A percentile compares a stretch with the other conserved stretches of the same genome.
Evolutionary conservation across 202 grass and related monocot genomes (phyloP).

Genomic region (Setaria italica): DNA sequence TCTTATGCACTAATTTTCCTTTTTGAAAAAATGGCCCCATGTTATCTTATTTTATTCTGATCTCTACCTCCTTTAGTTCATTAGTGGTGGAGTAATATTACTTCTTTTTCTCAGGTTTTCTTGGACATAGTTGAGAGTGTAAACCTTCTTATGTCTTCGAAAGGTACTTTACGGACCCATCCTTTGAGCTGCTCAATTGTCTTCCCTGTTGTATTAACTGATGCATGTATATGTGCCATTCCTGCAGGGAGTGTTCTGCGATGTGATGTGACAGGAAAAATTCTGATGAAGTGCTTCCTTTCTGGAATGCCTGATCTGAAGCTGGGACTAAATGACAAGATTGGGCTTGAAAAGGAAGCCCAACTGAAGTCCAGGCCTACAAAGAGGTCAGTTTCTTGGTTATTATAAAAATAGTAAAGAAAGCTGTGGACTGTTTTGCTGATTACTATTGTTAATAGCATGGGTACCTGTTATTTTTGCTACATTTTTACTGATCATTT

Average conservation of each 20-base stretch:
- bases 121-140: slow-evolving; percentile 99
- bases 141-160: slow-evolving; percentile 99
- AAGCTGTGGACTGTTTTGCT: neutral
- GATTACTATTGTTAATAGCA: slow-evolving; percentile 34
- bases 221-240: slow-evolving; percentile 1
- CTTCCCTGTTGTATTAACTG: slow-evolving; percentile 32
- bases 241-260: slow-evolving; percentile 87
- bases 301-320: slow-evolving; percentile 99
- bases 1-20: slow-evolving; percentile 10
- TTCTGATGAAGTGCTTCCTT: slow-evolving; percentile 99
- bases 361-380: slow-evolving; percentile 86
- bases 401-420: slow-evolving; percentile 33
- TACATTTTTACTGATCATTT: slow-evolving; percentile 1
- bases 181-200: slow-evolving; percentile 12
- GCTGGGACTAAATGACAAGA: slow-evolving; percentile 97
- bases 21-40: neutral
- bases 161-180: slow-evolving; percentile 64
- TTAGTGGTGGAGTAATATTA: slow-evolving; percentile 28
- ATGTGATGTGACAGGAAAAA: slow-evolving; percentile 96
- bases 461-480: neutral
- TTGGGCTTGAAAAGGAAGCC: slow-evolving; percentile 96
- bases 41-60: neutral
- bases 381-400: slow-evolving; percentile 62
- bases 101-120: slow-evolving; percentile 75
- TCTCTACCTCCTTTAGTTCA: neutral